Base-by-base conservation (phyloP, 2,329 filamentous ascomycete genomes). In the Claviceps maximensis region DNA sequence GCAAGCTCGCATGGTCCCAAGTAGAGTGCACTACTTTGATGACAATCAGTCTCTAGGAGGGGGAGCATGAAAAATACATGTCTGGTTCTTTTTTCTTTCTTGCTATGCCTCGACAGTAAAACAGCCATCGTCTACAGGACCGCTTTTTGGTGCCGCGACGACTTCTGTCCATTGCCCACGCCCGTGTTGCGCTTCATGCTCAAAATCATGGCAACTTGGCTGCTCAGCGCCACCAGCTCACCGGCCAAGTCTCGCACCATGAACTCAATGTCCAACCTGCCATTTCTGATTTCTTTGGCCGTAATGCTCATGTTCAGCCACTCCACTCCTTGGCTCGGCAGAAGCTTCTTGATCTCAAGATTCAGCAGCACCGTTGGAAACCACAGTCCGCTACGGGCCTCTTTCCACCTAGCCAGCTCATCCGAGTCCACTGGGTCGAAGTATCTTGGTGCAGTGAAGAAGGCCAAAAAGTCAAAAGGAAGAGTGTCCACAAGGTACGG, bases 341-440 rank as follows among this genome's bases (percentile, higher is more conserved):
- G 64, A 4, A 74, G 65, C 63, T 83, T 86, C 71, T 91, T 93
- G 44, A 88, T 71, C 57, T 93, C 87, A 29, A 94, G 61, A 63
- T 87, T 89, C 62, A 93, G 67, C 25, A 83, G 69, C 1, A 93
- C 68, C 0, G 87, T 93, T 0, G 86, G 85, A 63, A 87, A 88
- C 86, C 86, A 89, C 59, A 80, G 80, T 6, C 64, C 49, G 89
- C 63, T 5, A 74, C 51, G 48, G 6, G 42, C 13, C 31, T 41
- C 17, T 19, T 31, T 27, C 23, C 48, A 38, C 25, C 17, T 19
- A 9, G 38, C 48, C 23, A 10, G 21, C 48, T 29, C 25, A 9
- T 21, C 36, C 23, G 38, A 4, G 9, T 36, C 49, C 4, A n/a
- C 25, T 21, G 48, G 38, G 17, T 19, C 25, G 3, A 29, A 42